Percentiles rank a stretch among this genome's conserved stretches.
phyloP scores from a whole-genome alignment of 805 yeast genomes.

The Vanderwaltozyma polyspora region DNA sequence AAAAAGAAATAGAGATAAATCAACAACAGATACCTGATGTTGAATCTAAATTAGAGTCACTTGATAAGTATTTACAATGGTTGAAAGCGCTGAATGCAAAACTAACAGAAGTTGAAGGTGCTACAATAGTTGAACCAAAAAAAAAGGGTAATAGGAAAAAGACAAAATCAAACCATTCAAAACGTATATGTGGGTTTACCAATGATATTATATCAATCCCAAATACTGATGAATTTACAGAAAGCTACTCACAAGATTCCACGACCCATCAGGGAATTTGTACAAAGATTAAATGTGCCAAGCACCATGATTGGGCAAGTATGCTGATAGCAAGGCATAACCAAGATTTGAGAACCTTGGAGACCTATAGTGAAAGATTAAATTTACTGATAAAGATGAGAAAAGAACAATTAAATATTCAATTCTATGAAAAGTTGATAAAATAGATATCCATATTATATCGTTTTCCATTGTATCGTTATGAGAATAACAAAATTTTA shows the following conservation, averaged over 20 bases:
- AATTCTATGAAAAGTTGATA: conserved; percentile 15
- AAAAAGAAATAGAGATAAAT: conserved; percentile 6
- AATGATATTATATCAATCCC: conserved; percentile 7
- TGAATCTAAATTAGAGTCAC: conserved; percentile 5
- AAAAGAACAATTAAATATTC: conserved; percentile 20
- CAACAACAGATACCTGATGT: conserved; percentile 8
- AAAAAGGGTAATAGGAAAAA: conserved; percentile 9
- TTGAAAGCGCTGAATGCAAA: conserved; percentile 14
- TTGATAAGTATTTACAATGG: conserved; percentile 26
- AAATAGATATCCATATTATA: too few relatives aligned
- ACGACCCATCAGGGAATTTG: conserved; percentile 15
- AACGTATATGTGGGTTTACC: conserved; percentile 22
- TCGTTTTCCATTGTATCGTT: too few relatives aligned
- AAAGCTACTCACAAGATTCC: conserved; percentile 4
- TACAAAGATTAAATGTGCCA: conserved; percentile 18
- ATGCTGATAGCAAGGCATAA: conserved; percentile 14
- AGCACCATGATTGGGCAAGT: conserved; percentile 23
- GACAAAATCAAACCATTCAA: conserved; percentile 6
- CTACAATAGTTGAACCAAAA: conserved; percentile 3
- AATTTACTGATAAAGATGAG: conserved; percentile 15
- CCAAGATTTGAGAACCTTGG: conserved; percentile 16
- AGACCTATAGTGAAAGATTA: conserved; percentile 17
- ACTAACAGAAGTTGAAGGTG: conserved; percentile 4
- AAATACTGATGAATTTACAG: conserved; percentile 11
- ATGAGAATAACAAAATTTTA: too few relatives aligned